Evolutionary conservation across 2,329 filamentous ascomycete genomes (phyloP).

Genomic region (Microsporum ferrugineum): DNA sequence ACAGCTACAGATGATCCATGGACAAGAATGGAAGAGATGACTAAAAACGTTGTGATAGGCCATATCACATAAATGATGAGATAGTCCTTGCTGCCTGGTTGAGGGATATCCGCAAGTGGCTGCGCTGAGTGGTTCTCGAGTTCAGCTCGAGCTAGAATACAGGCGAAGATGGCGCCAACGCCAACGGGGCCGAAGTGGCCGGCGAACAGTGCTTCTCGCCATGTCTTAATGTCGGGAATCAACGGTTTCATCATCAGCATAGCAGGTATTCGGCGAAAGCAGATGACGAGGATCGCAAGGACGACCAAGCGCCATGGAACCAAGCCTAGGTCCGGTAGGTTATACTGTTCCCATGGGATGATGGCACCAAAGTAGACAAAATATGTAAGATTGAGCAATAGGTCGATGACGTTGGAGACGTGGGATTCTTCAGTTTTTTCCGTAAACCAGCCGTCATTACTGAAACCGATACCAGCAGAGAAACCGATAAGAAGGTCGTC

Average conservation of each 20-base stretch:
- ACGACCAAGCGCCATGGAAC: slow-evolving; percentile 85
- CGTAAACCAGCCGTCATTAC: slow-evolving; percentile 97
- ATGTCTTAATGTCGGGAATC: slow-evolving; percentile 95
- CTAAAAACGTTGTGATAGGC: slow-evolving; percentile 90
- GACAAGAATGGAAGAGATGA: slow-evolving; percentile 86
- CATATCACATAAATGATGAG: slow-evolving; percentile 76
- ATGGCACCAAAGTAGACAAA: slow-evolving; percentile 97
- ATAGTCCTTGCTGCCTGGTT: slow-evolving; percentile 47
- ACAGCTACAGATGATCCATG: slow-evolving; percentile 98
- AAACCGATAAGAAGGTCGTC: slow-evolving; percentile 94
- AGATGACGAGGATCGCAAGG: slow-evolving; percentile 81
- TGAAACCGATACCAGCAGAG: slow-evolving; percentile 93
- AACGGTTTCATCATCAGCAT: slow-evolving; percentile 85
- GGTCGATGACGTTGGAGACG: slow-evolving; percentile 97
- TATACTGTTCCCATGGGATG: slow-evolving; percentile 90
- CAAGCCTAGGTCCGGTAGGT: slow-evolving; percentile 60
- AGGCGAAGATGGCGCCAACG: slow-evolving; percentile 90
- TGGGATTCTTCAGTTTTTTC: slow-evolving; percentile 98
- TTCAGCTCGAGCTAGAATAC: slow-evolving; percentile 86
- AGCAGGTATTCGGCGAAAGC: slow-evolving; percentile 90
- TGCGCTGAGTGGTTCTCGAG: slow-evolving; percentile 66
- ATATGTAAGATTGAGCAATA: slow-evolving; percentile 92
- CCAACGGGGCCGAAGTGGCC: slow-evolving; percentile 97
- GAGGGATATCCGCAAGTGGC: slow-evolving; percentile 52
- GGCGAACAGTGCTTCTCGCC: slow-evolving; percentile 92